Conservation (phyloP, 371 early-diverging fungal genomes). For the Mortierella sp. region DNA sequence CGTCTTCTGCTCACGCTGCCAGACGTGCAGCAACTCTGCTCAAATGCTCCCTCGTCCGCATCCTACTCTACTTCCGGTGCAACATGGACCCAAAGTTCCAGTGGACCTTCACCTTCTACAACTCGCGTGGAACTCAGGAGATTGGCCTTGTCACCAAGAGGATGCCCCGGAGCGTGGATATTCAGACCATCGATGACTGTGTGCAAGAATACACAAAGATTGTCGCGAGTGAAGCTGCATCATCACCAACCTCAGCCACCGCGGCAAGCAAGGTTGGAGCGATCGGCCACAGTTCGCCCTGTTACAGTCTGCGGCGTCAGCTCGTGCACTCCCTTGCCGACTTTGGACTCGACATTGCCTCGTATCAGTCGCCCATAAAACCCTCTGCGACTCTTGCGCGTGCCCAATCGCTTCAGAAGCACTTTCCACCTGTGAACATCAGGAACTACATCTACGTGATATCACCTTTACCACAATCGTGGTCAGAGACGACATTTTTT, state of each 20-base stretch:
- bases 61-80: slow-evolving; percentile 46
- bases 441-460: slow-evolving; percentile 47
- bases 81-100: slow-evolving; percentile 49
- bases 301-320: slow-evolving; percentile 39
- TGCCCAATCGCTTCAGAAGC: slow-evolving; percentile 46
- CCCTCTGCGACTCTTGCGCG: slow-evolving; percentile 20
- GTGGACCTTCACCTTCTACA: slow-evolving; percentile 49
- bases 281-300: slow-evolving; percentile 22
- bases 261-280: neutral
- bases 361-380: slow-evolving; percentile 54
- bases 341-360: slow-evolving; percentile 45
- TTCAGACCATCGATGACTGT: slow-evolving; percentile 24
- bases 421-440: slow-evolving; percentile 43
- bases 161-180: slow-evolving; percentile 24
- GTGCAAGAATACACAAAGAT: slow-evolving; percentile 38
- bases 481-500: slow-evolving; percentile 37
- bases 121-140: slow-evolving; percentile 39
- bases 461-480: slow-evolving; percentile 36
- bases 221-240: slow-evolving; percentile 10
- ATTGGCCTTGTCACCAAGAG: slow-evolving; percentile 38
- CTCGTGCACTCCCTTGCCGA: slow-evolving; percentile 51
- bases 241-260: neutral
- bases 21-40: slow-evolving; percentile 22
- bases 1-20: neutral
- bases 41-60: slow-evolving; percentile 32